These are phyloP conservation scores for Albizia julibrissin DNA, from an alignment of 306 rosid species.

Conservation along the genomic window DNA sequence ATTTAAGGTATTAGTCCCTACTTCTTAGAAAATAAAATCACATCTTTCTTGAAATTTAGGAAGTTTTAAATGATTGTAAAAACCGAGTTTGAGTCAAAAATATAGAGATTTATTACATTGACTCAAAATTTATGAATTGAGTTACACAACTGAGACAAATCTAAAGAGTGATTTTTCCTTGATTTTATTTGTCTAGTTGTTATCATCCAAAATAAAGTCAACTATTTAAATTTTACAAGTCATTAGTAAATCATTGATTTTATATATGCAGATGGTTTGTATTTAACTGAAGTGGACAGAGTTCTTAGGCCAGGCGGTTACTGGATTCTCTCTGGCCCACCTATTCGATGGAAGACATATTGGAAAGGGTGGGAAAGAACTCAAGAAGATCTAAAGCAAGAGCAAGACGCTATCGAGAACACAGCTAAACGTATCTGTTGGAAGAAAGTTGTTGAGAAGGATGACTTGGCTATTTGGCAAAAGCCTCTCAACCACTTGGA, in stretches of 20 bases:
- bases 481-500: conserved; percentile 84
- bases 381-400: conserved; percentile 76
- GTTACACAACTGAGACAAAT: neutral
- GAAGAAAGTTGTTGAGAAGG: conserved; percentile 75
- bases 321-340: conserved; percentile 99
- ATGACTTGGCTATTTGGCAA: conserved; percentile 83
- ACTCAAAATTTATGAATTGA: no score
- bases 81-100: no score
- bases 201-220: neutral
- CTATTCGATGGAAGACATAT: conserved; percentile 78
- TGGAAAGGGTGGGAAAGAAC: conserved; percentile 97
- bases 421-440: conserved; percentile 75
- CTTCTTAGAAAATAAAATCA: no score
- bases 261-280: conserved; percentile 70
- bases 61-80: neutral
- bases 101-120: no score
- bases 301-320: conserved; percentile 92
- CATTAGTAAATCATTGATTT: neutral
- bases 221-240: neutral
- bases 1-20: no score
- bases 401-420: conserved; percentile 79
- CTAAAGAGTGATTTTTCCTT: no score
- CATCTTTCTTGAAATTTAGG: neutral
- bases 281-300: conserved; percentile 86
- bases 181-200: neutral